A percentile compares a stretch with the other conserved stretches of the same genome.
These are phyloP conservation scores for Syncephalastrum contaminatum DNA, from an alignment of 371 early-diverging fungal genomes.

Conservation along the genomic window DNA sequence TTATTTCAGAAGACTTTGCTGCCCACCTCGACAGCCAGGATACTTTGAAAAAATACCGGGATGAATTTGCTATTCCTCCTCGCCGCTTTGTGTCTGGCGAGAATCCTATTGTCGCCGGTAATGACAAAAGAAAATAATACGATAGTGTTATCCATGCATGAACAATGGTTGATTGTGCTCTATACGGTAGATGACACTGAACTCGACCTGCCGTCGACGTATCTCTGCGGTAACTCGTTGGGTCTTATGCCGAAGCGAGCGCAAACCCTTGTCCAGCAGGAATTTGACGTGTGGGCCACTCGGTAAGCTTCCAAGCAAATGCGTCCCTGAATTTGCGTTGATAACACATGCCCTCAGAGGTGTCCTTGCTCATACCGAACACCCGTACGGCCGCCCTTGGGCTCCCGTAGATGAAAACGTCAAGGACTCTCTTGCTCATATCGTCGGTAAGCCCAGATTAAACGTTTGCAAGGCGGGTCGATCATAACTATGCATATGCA, in stretches of 20 bases:
- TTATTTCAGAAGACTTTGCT: slow-evolving; percentile 41
- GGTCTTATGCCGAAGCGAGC: slow-evolving; percentile 84
- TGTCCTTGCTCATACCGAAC: slow-evolving; percentile 86
- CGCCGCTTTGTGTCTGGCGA: slow-evolving; percentile 35
- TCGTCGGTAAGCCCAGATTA: slow-evolving; percentile 70
- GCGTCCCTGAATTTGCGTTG: slow-evolving; percentile 3
- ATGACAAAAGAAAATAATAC: neutral
- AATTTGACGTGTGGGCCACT: slow-evolving; percentile 87
- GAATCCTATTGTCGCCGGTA: slow-evolving; percentile 14
- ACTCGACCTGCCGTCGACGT: slow-evolving; percentile 58
- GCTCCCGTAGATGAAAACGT: slow-evolving; percentile 79
- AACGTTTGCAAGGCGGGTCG: neutral
- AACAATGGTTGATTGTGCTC: neutral
- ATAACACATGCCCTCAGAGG: slow-evolving; percentile 47
- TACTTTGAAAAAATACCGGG: slow-evolving; percentile 51
- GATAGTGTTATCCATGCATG: neutral
- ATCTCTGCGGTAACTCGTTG: slow-evolving; percentile 93
- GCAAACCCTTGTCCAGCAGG: slow-evolving; percentile 71
- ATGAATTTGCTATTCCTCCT: slow-evolving; percentile 71
- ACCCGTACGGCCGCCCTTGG: slow-evolving; percentile 88
- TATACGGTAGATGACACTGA: slow-evolving; percentile 17
- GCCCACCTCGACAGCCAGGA: slow-evolving; percentile 59
- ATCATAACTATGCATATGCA: slow-evolving; percentile 1
- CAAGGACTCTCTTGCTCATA: slow-evolving; percentile 63
- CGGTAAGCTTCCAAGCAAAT: slow-evolving; percentile 34